Percentiles rank a stretch among this genome's conserved stretches.
These are phyloP conservation scores for Crucibulum laeve DNA, from an alignment of 768 basidiomycete species.

Conservation along the genomic window DNA sequence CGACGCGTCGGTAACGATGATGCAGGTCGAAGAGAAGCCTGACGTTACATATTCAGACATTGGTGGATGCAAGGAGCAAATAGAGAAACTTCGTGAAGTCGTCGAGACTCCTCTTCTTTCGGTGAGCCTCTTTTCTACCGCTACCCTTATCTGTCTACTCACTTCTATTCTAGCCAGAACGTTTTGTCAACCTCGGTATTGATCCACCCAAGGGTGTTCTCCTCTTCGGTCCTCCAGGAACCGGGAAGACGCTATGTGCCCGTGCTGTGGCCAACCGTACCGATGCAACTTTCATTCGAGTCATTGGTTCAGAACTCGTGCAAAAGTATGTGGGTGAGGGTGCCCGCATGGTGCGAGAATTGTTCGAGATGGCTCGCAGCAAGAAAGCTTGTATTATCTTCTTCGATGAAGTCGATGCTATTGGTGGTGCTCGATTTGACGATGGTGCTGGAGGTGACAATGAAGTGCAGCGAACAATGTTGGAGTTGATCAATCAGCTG, in stretches of 20 bases:
- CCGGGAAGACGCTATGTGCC: conserved; percentile 98
- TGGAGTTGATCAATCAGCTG: conserved; percentile 97
- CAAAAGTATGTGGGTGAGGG: conserved; percentile 99
- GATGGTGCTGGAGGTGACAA: conserved; percentile 99
- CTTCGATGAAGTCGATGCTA: conserved; percentile 98
- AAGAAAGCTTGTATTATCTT: conserved; percentile 99
- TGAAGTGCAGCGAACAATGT: conserved; percentile 98
- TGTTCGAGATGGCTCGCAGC: conserved; percentile 98
- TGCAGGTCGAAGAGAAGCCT: conserved; percentile 99
- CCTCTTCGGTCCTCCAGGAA: conserved; percentile 92
- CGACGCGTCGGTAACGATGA: conserved; percentile 99
- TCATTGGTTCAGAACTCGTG: conserved; percentile 98
- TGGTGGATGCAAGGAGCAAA: conserved; percentile 99
- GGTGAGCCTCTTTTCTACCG: conserved; percentile 41
- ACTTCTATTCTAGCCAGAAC: conserved; percentile 77
- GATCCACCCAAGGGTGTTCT: conserved; percentile 98
- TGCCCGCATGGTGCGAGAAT: conserved; percentile 95
- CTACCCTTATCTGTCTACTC: conserved; percentile 10
- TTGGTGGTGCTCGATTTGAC: conserved; percentile 96
- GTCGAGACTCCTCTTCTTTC: conserved; percentile 95
- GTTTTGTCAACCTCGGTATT: conserved; percentile 96
- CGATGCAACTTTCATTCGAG: conserved; percentile 98
- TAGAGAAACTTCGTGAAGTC: conserved; percentile 97
- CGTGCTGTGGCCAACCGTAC: conserved; percentile 98
- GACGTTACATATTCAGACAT: conserved; percentile 98